Evolutionary conservation across 2,329 filamentous ascomycete species (phyloP).

Genomic region (Monosporascus sp.): DNA sequence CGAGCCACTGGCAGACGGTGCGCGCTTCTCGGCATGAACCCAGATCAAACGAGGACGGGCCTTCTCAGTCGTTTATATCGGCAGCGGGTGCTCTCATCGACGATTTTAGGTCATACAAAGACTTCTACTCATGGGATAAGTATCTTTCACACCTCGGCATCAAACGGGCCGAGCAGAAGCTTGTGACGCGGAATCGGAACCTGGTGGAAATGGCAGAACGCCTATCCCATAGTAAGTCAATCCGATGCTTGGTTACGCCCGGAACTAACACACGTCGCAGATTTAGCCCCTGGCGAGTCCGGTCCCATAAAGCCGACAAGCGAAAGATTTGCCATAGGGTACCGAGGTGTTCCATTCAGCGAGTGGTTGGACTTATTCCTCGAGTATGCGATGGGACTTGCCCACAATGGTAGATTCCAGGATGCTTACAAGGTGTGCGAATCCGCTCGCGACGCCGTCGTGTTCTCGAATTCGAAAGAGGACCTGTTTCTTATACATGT

Average conservation of each 20-base stretch:
- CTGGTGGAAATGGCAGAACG: constrained; percentile 53
- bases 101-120: constrained; percentile 59
- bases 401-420: constrained; percentile 59
- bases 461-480: constrained; percentile 69
- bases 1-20: constrained; percentile 34
- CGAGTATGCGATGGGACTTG: constrained; percentile 76
- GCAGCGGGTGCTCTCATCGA: constrained; percentile 56
- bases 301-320: constrained; percentile 24
- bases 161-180: constrained; percentile 28
- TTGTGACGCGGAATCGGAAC: constrained; percentile 32
- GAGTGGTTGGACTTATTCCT: constrained; percentile 89
- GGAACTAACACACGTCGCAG: constrained; percentile 8
- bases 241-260: too few relatives aligned
- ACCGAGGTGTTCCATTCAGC: constrained; percentile 72
- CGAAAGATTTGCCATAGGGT: constrained; percentile 29
- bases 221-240: constrained; percentile 46
- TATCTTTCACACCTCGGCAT: constrained; percentile 54
- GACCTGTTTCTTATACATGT: constrained; percentile 70
- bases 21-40: constrained; percentile 19
- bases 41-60: constrained; percentile 30
- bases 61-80: constrained; percentile 51
- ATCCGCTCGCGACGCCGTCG: constrained; percentile 71
- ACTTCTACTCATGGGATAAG: constrained; percentile 64
- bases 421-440: constrained; percentile 79
- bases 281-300: constrained; percentile 29